Evolutionary conservation across 768 basidiomycete genomes (phyloP).

Genomic region (Termitomyces sp.): DNA sequence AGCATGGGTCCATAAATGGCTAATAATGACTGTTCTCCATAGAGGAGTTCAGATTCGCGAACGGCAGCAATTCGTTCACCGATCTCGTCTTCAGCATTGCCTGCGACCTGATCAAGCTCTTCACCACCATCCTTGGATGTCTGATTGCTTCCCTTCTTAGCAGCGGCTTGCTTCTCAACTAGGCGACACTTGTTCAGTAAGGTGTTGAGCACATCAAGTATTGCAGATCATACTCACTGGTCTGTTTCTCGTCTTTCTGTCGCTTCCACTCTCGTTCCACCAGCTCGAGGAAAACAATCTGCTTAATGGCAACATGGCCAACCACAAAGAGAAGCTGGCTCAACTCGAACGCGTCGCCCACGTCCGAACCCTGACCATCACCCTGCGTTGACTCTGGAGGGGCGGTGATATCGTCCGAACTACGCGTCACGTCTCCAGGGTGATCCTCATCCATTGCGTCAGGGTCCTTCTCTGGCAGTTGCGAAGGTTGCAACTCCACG

Average conservation of each 20-base stretch:
- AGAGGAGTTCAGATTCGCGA: slow-evolving; percentile 84
- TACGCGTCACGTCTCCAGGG: slow-evolving; percentile 28
- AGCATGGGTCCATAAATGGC: slow-evolving; percentile 88
- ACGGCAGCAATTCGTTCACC: slow-evolving; percentile 86
- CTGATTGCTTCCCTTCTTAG: slow-evolving; percentile 26
- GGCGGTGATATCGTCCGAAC: slow-evolving; percentile 24
- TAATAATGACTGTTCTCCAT: slow-evolving; percentile 77
- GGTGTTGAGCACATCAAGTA: not conserved
- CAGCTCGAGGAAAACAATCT: slow-evolving; percentile 93
- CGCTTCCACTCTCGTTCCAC: slow-evolving; percentile 96
- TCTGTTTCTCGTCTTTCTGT: slow-evolving; percentile 85
- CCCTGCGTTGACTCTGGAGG: slow-evolving; percentile 24
- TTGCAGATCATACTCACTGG: slow-evolving; percentile 45
- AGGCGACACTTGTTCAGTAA: not conserved
- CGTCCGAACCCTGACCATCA: slow-evolving; percentile 39
- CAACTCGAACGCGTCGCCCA: slow-evolving; percentile 82
- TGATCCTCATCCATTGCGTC: slow-evolving; percentile 59
- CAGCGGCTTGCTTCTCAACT: slow-evolving; percentile 61
- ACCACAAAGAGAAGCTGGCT: slow-evolving; percentile 94
- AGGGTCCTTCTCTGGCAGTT: slow-evolving; percentile 29
- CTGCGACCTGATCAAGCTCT: slow-evolving; percentile 87
- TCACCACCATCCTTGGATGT: slow-evolving; percentile 72
- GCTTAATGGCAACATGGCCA: slow-evolving; percentile 96
- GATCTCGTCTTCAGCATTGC: slow-evolving; percentile 97
- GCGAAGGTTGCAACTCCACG: slow-evolving; percentile 12